Evolutionary conservation across 1,284 basidiomycete genomes (phyloP).

Genomic region (Papiliotrema terrestris): DNA sequence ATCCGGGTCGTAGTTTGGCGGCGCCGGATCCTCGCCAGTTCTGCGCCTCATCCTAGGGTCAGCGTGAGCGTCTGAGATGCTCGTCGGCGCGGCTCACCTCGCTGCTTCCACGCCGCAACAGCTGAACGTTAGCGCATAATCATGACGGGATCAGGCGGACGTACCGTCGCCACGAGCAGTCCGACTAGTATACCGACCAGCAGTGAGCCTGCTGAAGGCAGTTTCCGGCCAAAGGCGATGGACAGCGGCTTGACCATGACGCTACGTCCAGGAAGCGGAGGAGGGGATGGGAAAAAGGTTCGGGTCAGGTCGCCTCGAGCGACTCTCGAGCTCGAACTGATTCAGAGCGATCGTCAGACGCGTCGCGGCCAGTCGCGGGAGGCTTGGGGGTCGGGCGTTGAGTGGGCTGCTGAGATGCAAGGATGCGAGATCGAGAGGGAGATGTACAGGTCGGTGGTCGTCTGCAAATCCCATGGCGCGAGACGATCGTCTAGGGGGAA

Average conservation of each 20-base stretch:
- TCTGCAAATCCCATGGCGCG: no score
- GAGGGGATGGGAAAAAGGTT: background rate
- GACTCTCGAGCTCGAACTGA: background rate
- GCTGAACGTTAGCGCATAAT: conserved; percentile 1
- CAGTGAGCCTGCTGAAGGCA: conserved; percentile 47
- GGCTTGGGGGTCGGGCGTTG: no score
- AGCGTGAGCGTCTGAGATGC: background rate
- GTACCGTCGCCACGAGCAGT: conserved; percentile 46
- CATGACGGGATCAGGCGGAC: conserved; percentile 11
- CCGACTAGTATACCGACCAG: conserved; percentile 50
- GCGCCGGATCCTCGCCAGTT: conserved; percentile 31
- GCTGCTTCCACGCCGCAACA: conserved; percentile 3
- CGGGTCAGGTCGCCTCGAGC: background rate
- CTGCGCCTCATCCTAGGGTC: conserved; percentile 19
- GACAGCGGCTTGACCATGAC: conserved; percentile 18
- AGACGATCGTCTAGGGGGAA: no score
- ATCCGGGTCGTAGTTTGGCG: conserved; percentile 23
- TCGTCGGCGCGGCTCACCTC: background rate
- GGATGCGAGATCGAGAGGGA: no score
- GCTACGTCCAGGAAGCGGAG: background rate
- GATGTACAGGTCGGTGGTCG: no score
- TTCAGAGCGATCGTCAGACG: no score
- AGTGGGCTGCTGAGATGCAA: no score
- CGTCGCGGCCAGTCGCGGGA: no score
- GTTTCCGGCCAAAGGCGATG: conserved; percentile 28